Conservation (phyloP, 768 basidiomycete genomes). For the Trametes coccinea region DNA sequence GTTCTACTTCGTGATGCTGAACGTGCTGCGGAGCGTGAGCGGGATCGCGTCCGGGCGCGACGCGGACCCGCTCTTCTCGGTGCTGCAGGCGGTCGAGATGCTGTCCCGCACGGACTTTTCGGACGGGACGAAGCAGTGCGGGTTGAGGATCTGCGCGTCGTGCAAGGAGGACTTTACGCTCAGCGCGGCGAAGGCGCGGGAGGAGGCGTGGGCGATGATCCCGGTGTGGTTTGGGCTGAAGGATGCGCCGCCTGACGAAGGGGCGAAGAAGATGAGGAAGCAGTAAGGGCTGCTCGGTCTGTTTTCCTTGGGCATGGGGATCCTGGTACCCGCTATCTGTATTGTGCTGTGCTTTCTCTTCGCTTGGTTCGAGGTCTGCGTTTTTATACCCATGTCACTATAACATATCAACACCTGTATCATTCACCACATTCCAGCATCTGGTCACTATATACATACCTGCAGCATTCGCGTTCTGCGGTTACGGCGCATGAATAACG, state of each 20-base stretch:
- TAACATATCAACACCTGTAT: too few relatives aligned
- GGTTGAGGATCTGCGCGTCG: conserved; percentile 52
- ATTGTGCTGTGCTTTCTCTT: too few relatives aligned
- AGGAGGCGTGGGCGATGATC: conserved; percentile 61
- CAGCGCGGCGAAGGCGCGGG: conserved; percentile 45
- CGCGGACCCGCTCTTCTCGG: conserved; percentile 71
- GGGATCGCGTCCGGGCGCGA: conserved; percentile 74
- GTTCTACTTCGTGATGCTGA: conserved; percentile 76
- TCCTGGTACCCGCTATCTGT: too few relatives aligned
- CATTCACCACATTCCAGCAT: too few relatives aligned
- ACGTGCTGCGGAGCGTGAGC: conserved; percentile 66
- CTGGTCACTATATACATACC: too few relatives aligned
- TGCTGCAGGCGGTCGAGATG: conserved; percentile 71
- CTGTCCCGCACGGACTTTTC: conserved; percentile 68
- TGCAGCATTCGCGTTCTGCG: too few relatives aligned
- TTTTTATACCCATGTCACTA: too few relatives aligned
- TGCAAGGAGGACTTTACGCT: conserved; percentile 52
- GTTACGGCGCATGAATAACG: too few relatives aligned
- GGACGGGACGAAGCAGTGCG: conserved; percentile 55
- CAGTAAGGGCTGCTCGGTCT: neutral
- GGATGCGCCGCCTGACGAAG: neutral
- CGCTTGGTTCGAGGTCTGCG: too few relatives aligned
- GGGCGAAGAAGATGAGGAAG: neutral
- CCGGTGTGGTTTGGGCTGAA: conserved; percentile 65
- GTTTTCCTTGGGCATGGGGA: neutral